These are phyloP conservation scores for Elasticomyces elasticus DNA, from an alignment of 495 filamentous ascomycete genomes.

Conservation along the genomic window DNA sequence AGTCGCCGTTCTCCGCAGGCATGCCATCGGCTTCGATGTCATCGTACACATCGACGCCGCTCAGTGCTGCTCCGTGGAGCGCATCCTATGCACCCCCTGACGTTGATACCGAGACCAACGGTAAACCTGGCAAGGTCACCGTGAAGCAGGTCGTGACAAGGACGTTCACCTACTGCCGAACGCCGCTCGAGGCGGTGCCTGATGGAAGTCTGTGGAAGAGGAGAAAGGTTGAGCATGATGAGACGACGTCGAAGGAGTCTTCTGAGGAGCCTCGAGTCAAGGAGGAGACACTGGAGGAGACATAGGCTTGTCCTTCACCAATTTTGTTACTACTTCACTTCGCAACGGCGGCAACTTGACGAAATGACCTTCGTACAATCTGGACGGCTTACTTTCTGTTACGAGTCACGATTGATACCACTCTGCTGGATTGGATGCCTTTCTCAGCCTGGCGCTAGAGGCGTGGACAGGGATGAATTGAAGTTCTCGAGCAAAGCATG, in stretches of 20 bases:
- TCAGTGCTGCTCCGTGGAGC: constrained; percentile 28
- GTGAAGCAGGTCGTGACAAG: constrained; percentile 63
- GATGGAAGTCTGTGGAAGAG: constrained; percentile 52
- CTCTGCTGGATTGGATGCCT: background rate
- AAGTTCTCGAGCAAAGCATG: background rate
- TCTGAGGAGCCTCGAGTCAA: constrained; percentile 12
- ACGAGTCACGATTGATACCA: constrained; percentile 19
- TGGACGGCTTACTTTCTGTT: background rate
- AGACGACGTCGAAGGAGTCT: background rate
- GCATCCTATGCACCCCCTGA: constrained; percentile 44
- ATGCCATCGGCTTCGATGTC: constrained; percentile 32
- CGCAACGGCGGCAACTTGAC: constrained; percentile 5
- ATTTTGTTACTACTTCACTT: background rate
- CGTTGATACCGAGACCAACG: constrained; percentile 49
- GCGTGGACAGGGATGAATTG: background rate
- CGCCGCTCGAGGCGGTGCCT: constrained; percentile 42
- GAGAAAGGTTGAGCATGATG: constrained; percentile 51
- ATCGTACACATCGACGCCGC: constrained; percentile 11
- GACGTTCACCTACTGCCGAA: constrained; percentile 55
- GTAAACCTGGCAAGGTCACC: constrained; percentile 36
- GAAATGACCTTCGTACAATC: background rate
- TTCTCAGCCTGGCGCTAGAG: constrained; percentile 18
- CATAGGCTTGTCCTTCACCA: background rate
- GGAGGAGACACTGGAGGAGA: constrained; percentile 7
- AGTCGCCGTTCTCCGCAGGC: constrained; percentile 46